Base-by-base conservation (phyloP, 306 rosid genomes). In the Carpinus fangiana region DNA sequence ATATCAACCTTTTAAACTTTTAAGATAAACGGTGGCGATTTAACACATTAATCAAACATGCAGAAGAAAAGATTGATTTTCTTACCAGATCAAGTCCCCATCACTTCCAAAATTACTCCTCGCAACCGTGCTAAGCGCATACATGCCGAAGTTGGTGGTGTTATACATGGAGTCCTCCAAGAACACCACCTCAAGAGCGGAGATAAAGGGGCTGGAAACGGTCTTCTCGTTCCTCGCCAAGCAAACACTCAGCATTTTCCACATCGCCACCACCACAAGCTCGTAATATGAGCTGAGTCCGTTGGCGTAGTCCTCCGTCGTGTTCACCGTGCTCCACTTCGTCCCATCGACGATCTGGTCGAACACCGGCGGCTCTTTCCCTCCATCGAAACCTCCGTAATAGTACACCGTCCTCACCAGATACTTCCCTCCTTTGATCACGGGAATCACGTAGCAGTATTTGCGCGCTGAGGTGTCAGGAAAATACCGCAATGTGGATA, bases 271-370 rank as follows among this genome's bases (percentile, higher is more conserved):
- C 34, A 83, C 87, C 67, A 88, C 86, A 47, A 88, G 71, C 85
- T 94, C 98, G 56, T 87, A 94, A 66, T 84, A 92, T 2, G 98
- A 92, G 52, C 91, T 84, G n/a, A 90, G 86, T 28, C 92, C 97
- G 7, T 88, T 84, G 76, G 85, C 84, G 74, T 67, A 88, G 53
- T 94, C 98, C 36, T 87, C 89, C 2, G 97, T 82, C 21, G 98
- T 94, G 76, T 94, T 88, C 5, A 94, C 92, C 5, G 65, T 41
- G 68, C 91, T 84, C 97, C 95, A 90, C 73, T 65, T 80, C 0
- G 97, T 94, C 82, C 98, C 98, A 8, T 88, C 95, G 21, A 94
- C 84, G 18, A 94, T 89, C 82, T 90, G 98, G 55, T 94, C 95
- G 10, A 94, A 94, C 59, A 94, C 93, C 7, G 98, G 97, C 0